Base-by-base conservation (phyloP, 1,284 basidiomycete genomes). In the Ustilago tritici region DNA sequence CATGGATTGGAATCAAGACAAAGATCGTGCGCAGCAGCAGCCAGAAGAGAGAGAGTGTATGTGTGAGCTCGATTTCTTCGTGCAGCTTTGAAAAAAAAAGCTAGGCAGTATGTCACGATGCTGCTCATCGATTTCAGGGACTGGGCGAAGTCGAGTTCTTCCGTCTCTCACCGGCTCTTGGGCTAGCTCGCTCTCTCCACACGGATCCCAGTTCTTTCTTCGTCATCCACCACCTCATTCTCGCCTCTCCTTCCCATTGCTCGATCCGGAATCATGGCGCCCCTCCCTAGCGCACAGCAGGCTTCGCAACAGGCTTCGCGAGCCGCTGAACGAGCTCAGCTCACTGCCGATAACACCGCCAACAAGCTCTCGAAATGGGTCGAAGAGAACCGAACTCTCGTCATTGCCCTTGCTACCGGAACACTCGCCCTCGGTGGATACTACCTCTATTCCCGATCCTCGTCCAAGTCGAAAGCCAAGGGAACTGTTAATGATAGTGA, bases 371-470 rank as follows among this genome's bases (percentile, higher is more conserved):
- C 71, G 17, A 76, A 71, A 61, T 85, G 81, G 82, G 72, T 83
- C 50, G 79, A 85, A 49, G 82, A 84, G 62, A 83, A 85, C 67
- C 75, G 78, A 47, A 73, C 70, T 7, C 72, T 84, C 53, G 83
- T 82, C 55, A 75, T 82, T 58, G 80, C 79, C 2, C 61, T 84
- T 10, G 83, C 76, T 15, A 78, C 82, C 34, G 82, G 80, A 23
- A 82, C 77, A 19, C 69, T 80, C 14, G 82, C 75, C 10, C 80
- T 80, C n/a, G 81, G 79, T 17, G 78, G 70, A 32, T 84, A 84
- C 68, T 84, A 82, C 74, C 65, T 79, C 62, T 76, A 78, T 58
- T 78, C 76, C 31, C 65, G 65, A 46, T 70, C 66, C 17, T 74
- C 70, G 31, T 65, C 76, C 57, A 68, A 67, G 56, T 49, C 70